Conservation (phyloP, 2,329 filamentous ascomycete species). For the Curvularia verruculosa region DNA sequence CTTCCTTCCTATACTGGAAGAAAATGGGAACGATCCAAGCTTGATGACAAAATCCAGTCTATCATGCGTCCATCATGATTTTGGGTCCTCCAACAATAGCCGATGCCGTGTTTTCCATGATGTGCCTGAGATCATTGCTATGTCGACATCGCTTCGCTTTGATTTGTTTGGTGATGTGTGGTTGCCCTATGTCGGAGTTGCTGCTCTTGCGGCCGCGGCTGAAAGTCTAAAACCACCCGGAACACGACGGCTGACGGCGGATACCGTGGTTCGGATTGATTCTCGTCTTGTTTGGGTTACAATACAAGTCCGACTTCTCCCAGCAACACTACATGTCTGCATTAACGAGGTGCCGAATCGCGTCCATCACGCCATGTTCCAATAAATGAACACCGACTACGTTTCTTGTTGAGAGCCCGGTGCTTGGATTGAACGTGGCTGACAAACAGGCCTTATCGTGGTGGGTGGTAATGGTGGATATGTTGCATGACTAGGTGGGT, state of each 20-base stretch:
- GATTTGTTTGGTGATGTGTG: background rate
- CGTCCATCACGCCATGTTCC: constrained; percentile 62
- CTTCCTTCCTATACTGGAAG: constrained; percentile 66
- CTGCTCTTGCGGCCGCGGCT: constrained; percentile 71
- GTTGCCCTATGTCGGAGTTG: background rate
- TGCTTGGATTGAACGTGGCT: constrained; percentile 25
- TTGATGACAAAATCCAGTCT: constrained; percentile 67
- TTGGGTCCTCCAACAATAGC: constrained; percentile 76
- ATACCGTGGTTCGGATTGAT: constrained; percentile 60
- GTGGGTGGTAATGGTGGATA: constrained; percentile 9
- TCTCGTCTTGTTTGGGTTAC: constrained; percentile 73
- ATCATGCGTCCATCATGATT: constrained; percentile 72
- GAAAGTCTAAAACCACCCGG: constrained; percentile 59
- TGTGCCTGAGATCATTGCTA: constrained; percentile 77
- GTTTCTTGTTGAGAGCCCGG: constrained; percentile 59
- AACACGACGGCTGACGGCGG: background rate
- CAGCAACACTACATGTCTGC: constrained; percentile 72
- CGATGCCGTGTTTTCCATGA: constrained; percentile 74
- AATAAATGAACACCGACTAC: constrained; percentile 68
- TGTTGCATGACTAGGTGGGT: constrained; percentile 7
- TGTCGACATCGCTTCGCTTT: constrained; percentile 60
- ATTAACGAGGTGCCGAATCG: constrained; percentile 72
- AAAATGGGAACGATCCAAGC: constrained; percentile 69
- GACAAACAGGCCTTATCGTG: constrained; percentile 27
- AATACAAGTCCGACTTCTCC: constrained; percentile 76